phyloP scores from a whole-genome alignment of 2,329 filamentous ascomycete genomes.

The Grosmannia clavigera region DNA sequence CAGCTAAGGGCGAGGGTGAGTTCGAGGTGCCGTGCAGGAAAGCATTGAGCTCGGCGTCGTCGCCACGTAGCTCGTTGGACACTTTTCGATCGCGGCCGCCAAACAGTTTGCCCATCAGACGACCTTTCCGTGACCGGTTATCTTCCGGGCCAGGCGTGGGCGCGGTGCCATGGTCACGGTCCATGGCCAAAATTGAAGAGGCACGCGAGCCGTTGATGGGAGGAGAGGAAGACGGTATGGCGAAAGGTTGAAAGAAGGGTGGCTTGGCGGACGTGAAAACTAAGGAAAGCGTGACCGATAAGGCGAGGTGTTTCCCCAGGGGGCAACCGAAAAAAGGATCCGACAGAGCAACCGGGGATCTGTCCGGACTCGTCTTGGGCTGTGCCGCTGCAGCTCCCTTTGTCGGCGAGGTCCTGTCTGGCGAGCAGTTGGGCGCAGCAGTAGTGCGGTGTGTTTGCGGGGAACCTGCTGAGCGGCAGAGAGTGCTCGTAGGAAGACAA shows the following conservation, averaged over 20 bases:
- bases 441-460: neutral
- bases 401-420: neutral
- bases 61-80: conserved; percentile 23
- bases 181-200: conserved; percentile 4
- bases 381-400: neutral
- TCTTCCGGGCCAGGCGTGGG: conserved; percentile 7
- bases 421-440: neutral
- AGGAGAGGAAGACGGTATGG: neutral
- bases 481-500: neutral
- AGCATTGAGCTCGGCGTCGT: conserved; percentile 38
- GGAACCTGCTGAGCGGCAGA: neutral
- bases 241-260: neutral
- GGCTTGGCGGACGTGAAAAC: no score
- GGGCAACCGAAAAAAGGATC: neutral
- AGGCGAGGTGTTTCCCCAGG: neutral
- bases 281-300: no score
- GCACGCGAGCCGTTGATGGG: neutral
- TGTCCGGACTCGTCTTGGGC: no score
- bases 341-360: neutral
- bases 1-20: conserved; percentile 2
- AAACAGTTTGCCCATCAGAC: conserved; percentile 53
- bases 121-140: conserved; percentile 31
- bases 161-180: conserved; percentile 7
- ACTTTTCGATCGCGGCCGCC: conserved; percentile 26
- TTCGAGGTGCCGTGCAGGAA: conserved; percentile 42